These are phyloP conservation scores for Syzygium oleosum DNA, from an alignment of 345 rosid genomes.

Conservation along the genomic window DNA sequence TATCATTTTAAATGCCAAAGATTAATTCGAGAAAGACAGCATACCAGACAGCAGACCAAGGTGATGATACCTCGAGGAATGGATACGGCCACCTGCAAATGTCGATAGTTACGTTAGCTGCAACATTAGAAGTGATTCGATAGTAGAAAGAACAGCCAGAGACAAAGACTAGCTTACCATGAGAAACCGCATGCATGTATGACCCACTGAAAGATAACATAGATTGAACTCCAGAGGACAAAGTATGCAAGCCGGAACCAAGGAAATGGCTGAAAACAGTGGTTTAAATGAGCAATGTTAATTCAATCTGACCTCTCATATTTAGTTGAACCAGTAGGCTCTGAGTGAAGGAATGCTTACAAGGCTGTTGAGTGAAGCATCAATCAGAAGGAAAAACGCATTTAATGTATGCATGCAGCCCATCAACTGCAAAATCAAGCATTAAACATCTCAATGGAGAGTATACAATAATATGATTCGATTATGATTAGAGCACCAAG, in stretches of 20 bases:
- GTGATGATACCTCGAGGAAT: slow-evolving; percentile 55
- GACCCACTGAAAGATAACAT: slow-evolving; percentile 81
- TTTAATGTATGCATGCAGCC: slow-evolving; percentile 76
- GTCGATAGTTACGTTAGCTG: neutral
- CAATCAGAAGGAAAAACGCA: slow-evolving; percentile 49
- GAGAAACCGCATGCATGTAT: slow-evolving; percentile 76
- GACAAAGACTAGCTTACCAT: slow-evolving; percentile 32
- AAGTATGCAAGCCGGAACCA: slow-evolving; percentile 83
- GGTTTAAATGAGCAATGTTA: neutral
- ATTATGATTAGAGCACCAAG: neutral
- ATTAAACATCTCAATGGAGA: neutral
- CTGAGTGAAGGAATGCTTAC: slow-evolving; percentile 32
- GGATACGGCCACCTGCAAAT: slow-evolving; percentile 89
- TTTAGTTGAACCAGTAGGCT: neutral
- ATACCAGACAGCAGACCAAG: slow-evolving; percentile 82
- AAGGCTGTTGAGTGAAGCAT: slow-evolving; percentile 57
- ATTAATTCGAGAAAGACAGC: neutral
- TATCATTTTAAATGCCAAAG: neutral
- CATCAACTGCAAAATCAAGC: slow-evolving; percentile 45
- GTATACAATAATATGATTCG: neutral
- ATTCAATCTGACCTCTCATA: neutral
- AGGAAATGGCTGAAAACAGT: slow-evolving; percentile 47
- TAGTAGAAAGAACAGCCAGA: neutral
- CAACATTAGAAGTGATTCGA: neutral
- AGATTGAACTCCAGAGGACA: slow-evolving; percentile 76